A percentile compares a stretch with the other conserved stretches of the same genome.
Conservation (phyloP, 306 rosid genomes). For the Calophaca sinica region DNA sequence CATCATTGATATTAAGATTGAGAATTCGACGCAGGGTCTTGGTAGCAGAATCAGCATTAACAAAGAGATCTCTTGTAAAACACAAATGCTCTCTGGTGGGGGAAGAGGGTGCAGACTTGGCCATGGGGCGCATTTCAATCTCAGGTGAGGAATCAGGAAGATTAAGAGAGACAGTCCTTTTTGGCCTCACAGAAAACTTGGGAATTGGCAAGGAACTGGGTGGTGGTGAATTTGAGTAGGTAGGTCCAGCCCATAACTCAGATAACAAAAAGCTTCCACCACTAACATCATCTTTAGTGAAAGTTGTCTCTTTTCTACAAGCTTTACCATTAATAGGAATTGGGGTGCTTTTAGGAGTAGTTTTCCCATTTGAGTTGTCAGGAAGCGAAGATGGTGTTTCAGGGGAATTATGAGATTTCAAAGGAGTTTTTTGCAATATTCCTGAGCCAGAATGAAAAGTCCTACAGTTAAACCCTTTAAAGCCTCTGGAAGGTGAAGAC, state of each 20-base stretch:
- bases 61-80: constrained; percentile 55
- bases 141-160: constrained; percentile 60
- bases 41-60: constrained; percentile 67
- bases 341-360: constrained; percentile 56
- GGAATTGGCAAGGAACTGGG: constrained; percentile 94
- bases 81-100: constrained; percentile 53
- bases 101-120: constrained; percentile 76
- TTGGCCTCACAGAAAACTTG: constrained; percentile 69
- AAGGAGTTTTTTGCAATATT: constrained; percentile 71
- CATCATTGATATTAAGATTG: constrained; percentile 64
- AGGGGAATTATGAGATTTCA: constrained; percentile 53
- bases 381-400: constrained; percentile 51
- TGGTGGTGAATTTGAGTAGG: constrained; percentile 94
- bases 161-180: constrained; percentile 72
- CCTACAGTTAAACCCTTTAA: constrained; percentile 73
- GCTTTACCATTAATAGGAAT: constrained; percentile 58
- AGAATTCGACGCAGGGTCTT: constrained; percentile 74
- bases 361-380: constrained; percentile 1
- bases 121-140: constrained; percentile 53
- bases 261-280: constrained; percentile 59
- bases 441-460: constrained; percentile 74
- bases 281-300: constrained; percentile 49
- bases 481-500: constrained; percentile 57
- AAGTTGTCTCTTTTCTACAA: constrained; percentile 44
- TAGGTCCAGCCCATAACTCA: constrained; percentile 96